These are phyloP conservation scores for Emericellopsis atlantica DNA, from an alignment of 2,329 filamentous ascomycete genomes.

Conservation along the genomic window DNA sequence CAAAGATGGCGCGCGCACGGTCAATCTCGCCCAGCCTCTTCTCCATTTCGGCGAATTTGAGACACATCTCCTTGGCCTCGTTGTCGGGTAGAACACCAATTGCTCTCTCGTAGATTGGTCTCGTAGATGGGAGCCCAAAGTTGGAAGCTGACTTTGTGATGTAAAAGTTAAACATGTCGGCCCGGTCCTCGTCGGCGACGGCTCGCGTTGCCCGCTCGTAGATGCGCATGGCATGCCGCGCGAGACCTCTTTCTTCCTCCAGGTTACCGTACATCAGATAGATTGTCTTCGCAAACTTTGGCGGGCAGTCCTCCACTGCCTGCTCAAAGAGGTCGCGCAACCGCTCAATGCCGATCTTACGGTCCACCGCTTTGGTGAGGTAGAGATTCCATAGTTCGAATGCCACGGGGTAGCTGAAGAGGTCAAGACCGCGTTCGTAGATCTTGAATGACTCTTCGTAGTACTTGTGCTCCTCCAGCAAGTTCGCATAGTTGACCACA, in stretches of 20 bases:
- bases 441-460: slow-evolving; percentile 97
- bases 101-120: slow-evolving; percentile 91
- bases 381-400: slow-evolving; percentile 99
- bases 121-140: slow-evolving; percentile 88
- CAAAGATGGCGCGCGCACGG: slow-evolving; percentile 87
- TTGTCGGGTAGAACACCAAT: slow-evolving; percentile 86
- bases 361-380: slow-evolving; percentile 90
- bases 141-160: slow-evolving; percentile 98
- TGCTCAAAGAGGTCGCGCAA: slow-evolving; percentile 94
- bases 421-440: slow-evolving; percentile 87
- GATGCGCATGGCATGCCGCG: slow-evolving; percentile 95
- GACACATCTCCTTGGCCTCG: slow-evolving; percentile 94
- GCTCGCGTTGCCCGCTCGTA: slow-evolving; percentile 94
- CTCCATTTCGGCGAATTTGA: slow-evolving; percentile 98
- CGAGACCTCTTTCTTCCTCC: slow-evolving; percentile 89
- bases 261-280: slow-evolving; percentile 98
- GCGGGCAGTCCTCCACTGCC: slow-evolving; percentile 85
- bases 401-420: slow-evolving; percentile 97
- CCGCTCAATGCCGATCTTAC: slow-evolving; percentile 89
- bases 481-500: slow-evolving; percentile 94
- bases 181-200: slow-evolving; percentile 85
- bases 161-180: slow-evolving; percentile 99
- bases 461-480: slow-evolving; percentile 88
- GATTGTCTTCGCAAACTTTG: slow-evolving; percentile 89
- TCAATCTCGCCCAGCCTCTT: slow-evolving; percentile 86